Base-by-base conservation (phyloP, 2,329 filamentous ascomycete genomes). In the Stagonosporopsis tanaceti region DNA sequence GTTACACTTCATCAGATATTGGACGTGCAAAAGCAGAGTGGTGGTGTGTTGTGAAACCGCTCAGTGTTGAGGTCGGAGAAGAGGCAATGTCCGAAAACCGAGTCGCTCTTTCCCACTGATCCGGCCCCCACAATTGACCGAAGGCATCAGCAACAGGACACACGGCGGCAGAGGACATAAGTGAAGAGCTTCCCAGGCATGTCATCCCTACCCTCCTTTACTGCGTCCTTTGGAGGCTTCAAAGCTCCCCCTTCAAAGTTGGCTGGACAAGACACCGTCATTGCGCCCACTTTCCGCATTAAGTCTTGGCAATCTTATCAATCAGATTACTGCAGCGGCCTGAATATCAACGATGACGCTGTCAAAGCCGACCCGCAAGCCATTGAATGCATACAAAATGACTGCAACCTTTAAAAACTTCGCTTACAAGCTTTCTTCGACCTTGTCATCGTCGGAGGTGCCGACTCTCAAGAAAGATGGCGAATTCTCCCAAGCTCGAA, bases 401-500 rank as follows among this genome's bases (percentile, higher is more conserved):
- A 70, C 74, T 47, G 70, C 74, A 11, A 70, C 72, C 35, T 57
- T 77, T 24, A 73, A 69, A 41, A 76, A 74, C 56, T 65, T 77
- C 20, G 75, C 72, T 38, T 75, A 77, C 62, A 75, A 72, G 62
- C 70, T 77, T 34, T 63, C 69, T 1, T 72, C 73, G 30, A 66
- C 67, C 1, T 60, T 71, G 9, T 74, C 68, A 30, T 68, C 65
- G 44, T 68, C 67, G n/a, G 70, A 68, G 12, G 64, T 74, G 8
- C 66, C 75, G 4, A 71, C 66, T 5, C 20, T 59, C 27, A 75
- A 72, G 48, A 68, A 70, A 9, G 62, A 67, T 41, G 74, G 75
- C 57, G 79, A 78, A 25, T 85, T 86, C 66, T 65, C 71, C 39
- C 84, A 79, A 25, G 80, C 81, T 25, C 74, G 78, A 9, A 77